These are phyloP conservation scores for Pleomassaria siparia DNA, from an alignment of 2,329 filamentous ascomycete species.

Conservation along the genomic window DNA sequence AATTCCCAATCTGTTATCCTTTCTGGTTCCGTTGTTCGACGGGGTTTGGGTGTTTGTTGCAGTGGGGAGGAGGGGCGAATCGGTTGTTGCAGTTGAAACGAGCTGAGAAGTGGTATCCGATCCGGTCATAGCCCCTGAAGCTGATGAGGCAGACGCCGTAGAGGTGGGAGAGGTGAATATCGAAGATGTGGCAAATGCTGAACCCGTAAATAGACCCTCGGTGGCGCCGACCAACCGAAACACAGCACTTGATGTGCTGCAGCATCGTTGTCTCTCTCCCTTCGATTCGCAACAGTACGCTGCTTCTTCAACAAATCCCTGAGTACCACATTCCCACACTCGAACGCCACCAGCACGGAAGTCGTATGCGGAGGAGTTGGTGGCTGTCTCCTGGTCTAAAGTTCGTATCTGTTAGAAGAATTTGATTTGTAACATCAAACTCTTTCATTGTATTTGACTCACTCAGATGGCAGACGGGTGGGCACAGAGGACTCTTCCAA, in stretches of 20 bases:
- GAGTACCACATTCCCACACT: slow-evolving; percentile 13
- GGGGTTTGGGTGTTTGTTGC: background rate
- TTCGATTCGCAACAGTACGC: slow-evolving; percentile 16
- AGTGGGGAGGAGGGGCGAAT: background rate
- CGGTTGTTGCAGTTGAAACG: background rate
- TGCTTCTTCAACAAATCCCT: slow-evolving; percentile 13
- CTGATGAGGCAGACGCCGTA: background rate
- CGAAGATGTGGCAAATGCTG: background rate
- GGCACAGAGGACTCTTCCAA: slow-evolving; percentile 12
- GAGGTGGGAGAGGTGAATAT: background rate
- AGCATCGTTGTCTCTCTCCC: slow-evolving; percentile 13
- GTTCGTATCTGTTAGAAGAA: background rate
- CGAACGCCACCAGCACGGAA: slow-evolving; percentile 11
- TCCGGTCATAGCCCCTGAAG: background rate
- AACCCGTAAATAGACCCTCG: background rate
- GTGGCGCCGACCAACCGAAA: slow-evolving; percentile 5
- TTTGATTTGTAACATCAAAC: too few relatives aligned
- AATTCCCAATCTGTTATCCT: background rate
- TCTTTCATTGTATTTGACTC: background rate
- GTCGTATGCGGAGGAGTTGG: slow-evolving; percentile 13
- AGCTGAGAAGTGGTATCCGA: background rate
- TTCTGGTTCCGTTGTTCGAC: background rate
- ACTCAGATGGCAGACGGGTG: slow-evolving; percentile 11
- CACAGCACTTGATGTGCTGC: slow-evolving; percentile 11
- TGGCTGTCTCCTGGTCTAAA: slow-evolving; percentile 10